Evolutionary conservation across 495 filamentous ascomycete species (phyloP), one percentile per base, ranked within the genome.

Genomic region (Neurospora pannonica): DNA sequence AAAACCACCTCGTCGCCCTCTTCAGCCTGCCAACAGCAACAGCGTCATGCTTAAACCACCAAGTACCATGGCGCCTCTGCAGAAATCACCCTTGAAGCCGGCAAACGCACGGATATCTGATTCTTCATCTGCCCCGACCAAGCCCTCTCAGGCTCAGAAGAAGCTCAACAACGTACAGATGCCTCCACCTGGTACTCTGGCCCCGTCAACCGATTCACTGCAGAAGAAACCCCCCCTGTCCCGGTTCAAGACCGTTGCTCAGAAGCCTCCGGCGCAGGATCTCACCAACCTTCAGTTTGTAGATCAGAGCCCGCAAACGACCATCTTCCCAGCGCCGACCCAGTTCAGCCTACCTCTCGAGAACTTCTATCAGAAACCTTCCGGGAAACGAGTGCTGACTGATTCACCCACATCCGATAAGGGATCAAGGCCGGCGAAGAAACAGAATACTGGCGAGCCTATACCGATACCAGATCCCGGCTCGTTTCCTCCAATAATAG

Each of bases 181-280:
- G 81, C 90, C 90, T 71, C 93, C 93, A 5, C 94, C 94, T 24
- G 79, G 82, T 74, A 83, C 86, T 72, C 85, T 88, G 46, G 85
- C 82, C 74, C 92, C 92, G 77, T 86, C 86, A 70, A 97, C 93
- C n/a, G 94, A 96, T 83, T 96, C 94, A 17, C 93, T 92, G 37
- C 84, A 90, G 78, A 97, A 97, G 86, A 93, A 92, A 72, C 81
- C 84, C 31, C 86, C 91, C 9, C 88, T 90, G 82, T 87, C 86
- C n/a, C 83, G 84, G 75, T 88, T 88, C 82, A 86, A 89, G 79
- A 86, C 86, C 36, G 84, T 88, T 76, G 87, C 89, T 31, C 89
- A 92, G 74, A 90, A 89, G 77, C 82, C 93, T 31, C 90, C 87
- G 88, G 46, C 90, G 89, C 48, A 89, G 90, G 78, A 85, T 87